These are phyloP conservation scores for Saccharomycopsis malanga DNA, from an alignment of 805 yeast genomes.

Conservation along the genomic window DNA sequence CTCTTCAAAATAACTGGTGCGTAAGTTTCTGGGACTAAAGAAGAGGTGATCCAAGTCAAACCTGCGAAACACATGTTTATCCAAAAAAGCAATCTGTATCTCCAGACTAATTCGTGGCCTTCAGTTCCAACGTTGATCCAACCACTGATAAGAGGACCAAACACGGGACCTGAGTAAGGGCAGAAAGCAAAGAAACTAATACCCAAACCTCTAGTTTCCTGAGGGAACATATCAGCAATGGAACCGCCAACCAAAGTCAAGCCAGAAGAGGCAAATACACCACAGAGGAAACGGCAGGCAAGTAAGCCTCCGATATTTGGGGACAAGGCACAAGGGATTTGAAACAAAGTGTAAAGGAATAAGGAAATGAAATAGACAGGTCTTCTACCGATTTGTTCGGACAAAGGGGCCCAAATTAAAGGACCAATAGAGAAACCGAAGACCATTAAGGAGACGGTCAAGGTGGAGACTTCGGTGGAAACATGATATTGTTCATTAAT, in stretches of 20 bases:
- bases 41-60: conserved; percentile 60
- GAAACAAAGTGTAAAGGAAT: conserved; percentile 66
- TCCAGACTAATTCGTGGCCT: conserved; percentile 24
- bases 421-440: conserved; percentile 86
- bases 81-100: conserved; percentile 75
- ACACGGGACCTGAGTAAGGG: conserved; percentile 88
- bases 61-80: conserved; percentile 92
- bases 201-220: conserved; percentile 76
- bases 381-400: conserved; percentile 80
- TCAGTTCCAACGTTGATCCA: conserved; percentile 70
- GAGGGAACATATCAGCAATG: conserved; percentile 81
- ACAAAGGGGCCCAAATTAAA: conserved; percentile 79
- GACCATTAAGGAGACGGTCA: conserved; percentile 82
- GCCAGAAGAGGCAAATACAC: conserved; percentile 79
- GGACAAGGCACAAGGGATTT: conserved; percentile 81
- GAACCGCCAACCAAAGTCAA: conserved; percentile 86
- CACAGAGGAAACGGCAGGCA: conserved; percentile 80
- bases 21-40: conserved; percentile 81
- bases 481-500: conserved; percentile 63
- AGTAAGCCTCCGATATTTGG: conserved; percentile 75
- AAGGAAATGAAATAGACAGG: conserved; percentile 76
- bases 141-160: conserved; percentile 85
- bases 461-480: conserved; percentile 67
- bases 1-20: conserved; percentile 71
- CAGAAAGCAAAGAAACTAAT: conserved; percentile 88